Percentiles rank a stretch among this genome's conserved stretches.
Evolutionary conservation across 208 protist genomes (phyloP).

Genomic region (Angomonas desouzai): DNA sequence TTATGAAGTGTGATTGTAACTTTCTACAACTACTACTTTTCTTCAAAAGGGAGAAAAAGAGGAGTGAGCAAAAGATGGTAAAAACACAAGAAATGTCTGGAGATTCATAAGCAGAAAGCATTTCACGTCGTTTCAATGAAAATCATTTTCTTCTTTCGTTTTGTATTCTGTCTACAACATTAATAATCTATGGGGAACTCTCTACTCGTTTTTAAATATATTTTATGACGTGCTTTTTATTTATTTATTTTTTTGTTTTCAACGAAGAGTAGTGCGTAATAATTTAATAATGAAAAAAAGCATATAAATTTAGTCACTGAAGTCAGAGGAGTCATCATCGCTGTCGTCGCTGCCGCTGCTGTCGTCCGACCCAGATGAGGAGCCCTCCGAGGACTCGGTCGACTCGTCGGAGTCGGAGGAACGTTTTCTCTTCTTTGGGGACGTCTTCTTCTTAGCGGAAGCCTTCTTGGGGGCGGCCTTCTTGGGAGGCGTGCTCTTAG

Average conservation of each 20-base stretch:
- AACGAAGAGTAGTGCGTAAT: conserved; percentile 3
- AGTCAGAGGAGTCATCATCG: conserved; percentile 22
- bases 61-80: too few relatives aligned
- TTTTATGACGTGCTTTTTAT: neutral
- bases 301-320: conserved; percentile 35
- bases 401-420: conserved; percentile 19
- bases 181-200: neutral
- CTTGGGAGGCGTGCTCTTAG: conserved; percentile 1
- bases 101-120: too few relatives aligned
- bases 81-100: too few relatives aligned
- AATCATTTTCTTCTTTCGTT: neutral
- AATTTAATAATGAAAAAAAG: conserved; percentile 3
- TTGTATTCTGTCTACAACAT: neutral
- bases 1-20: too few relatives aligned
- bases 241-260: neutral
- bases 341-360: conserved; percentile 20
- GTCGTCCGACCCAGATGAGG: conserved; percentile 11
- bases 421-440: neutral
- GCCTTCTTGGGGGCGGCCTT: conserved; percentile 11
- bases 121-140: too few relatives aligned
- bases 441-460: conserved; percentile 8
- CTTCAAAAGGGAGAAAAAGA: too few relatives aligned
- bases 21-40: too few relatives aligned
- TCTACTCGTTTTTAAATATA: too few relatives aligned
- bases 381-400: conserved; percentile 18